Conservation (phyloP, 169 alveolate species). For the Plasmodium ovale region DNA sequence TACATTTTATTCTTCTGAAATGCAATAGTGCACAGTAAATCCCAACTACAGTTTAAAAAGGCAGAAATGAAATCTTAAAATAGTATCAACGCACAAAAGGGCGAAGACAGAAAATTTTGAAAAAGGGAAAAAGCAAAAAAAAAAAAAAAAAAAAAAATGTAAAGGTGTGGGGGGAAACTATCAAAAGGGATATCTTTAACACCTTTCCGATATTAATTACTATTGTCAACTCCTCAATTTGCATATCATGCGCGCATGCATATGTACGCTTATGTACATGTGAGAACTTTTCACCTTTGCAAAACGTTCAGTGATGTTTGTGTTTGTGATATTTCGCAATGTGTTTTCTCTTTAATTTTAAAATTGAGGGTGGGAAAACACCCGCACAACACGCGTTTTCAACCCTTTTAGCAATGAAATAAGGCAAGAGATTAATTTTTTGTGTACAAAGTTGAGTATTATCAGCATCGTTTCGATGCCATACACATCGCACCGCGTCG, state of each 20-base stretch:
- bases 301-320: neutral
- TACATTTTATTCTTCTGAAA: too few species aligned
- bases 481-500: too few species aligned
- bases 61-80: neutral
- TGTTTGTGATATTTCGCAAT: too few species aligned
- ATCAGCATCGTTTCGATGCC: too few species aligned
- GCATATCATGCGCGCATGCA: neutral
- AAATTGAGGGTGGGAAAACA: too few species aligned
- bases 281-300: neutral
- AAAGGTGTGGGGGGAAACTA: neutral
- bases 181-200: neutral
- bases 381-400: too few species aligned
- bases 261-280: neutral
- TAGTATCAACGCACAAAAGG: constrained; percentile 4
- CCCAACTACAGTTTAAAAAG: neutral
- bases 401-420: neutral
- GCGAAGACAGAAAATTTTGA: constrained; percentile 3
- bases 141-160: constrained; percentile 11
- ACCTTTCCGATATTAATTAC: neutral
- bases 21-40: too few species aligned
- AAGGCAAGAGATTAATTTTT: neutral
- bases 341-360: too few species aligned
- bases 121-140: neutral
- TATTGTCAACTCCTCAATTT: neutral
- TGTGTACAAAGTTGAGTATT: too few species aligned